Evolutionary conservation across 768 basidiomycete species (phyloP), one percentile per base, ranked within the genome.

Genomic region (Lactarius sanguifluus): DNA sequence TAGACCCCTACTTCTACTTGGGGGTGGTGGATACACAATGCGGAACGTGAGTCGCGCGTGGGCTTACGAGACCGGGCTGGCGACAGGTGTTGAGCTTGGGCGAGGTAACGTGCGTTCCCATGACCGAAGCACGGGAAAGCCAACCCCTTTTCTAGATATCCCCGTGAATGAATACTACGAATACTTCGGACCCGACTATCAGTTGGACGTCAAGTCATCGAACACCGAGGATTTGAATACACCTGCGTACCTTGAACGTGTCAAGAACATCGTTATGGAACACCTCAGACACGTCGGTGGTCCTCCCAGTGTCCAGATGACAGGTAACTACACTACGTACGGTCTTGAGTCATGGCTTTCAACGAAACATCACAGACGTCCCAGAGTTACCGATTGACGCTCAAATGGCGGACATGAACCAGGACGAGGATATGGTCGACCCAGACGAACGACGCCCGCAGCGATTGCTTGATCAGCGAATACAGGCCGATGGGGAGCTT

Each of bases 131-230:
- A 38, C 54, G 40, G 41, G 64, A 65, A 45, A 38, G 7, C 43
- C 6, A 18, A 57, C 59, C 64, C 15, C 32, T 25, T n/a, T 10
- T 61, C n/a, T 72, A 96, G 96, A 93, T 74, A 96, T 99, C 62
- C 97, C 97, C 2, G 90, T 96, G 69, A 99, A 98, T 73, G 97
- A 99, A 78, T 99, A 98, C 78, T 98, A 96, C 74, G 96, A 98
- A 74, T 98, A 98, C 77, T 98, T 98, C 76, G 97, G 97, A 0
- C 97, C 97, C 3, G 94, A 96, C 73, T 98, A 98, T 73, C 87
- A 95, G 75, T 84, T 99, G 38, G 94, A 99, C 74, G 97, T 99
- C 34, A 92, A 90, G 72, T 80, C 94, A 15, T 95, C 93, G 15
- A 99, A 98, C 75, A 91, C 94, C 67, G 95, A 97, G 71, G 96